Conservation (phyloP, 768 basidiomycete genomes). For the Phlegmacium glaucopus region DNA sequence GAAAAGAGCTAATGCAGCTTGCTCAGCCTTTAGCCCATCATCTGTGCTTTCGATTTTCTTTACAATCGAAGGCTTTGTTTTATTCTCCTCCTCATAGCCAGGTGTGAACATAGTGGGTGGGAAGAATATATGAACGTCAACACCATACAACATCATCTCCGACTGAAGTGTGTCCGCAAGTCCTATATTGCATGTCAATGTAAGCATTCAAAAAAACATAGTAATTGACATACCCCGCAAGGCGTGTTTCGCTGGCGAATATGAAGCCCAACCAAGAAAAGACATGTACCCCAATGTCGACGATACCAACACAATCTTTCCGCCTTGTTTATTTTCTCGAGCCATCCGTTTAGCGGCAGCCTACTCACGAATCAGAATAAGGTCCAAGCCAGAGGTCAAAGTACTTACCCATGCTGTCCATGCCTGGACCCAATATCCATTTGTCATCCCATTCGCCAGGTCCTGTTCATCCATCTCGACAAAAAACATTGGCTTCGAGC, state of each 20-base stretch:
- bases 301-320: constrained; percentile 75
- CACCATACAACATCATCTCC: constrained; percentile 79
- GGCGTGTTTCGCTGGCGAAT: constrained; percentile 84
- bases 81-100: constrained; percentile 74
- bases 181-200: constrained; percentile 37
- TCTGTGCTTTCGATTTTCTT: constrained; percentile 71
- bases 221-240: constrained; percentile 57
- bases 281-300: constrained; percentile 74
- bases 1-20: constrained; percentile 56
- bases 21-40: constrained; percentile 57
- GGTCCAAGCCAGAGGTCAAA: not conserved
- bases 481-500: constrained; percentile 67
- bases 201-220: not conserved
- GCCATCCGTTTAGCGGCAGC: constrained; percentile 67
- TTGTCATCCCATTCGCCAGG: constrained; percentile 43
- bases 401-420: constrained; percentile 51
- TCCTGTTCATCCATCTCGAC: constrained; percentile 64
- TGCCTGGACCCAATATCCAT: constrained; percentile 49
- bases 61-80: constrained; percentile 71
- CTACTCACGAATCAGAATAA: constrained; percentile 31
- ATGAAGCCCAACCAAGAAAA: constrained; percentile 75
- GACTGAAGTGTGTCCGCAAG: constrained; percentile 81
- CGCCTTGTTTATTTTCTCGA: constrained; percentile 49
- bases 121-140: constrained; percentile 77
- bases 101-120: constrained; percentile 79